A percentile compares a stretch with the other conserved stretches of the same genome.
Conservation (phyloP, 1,139 yeast species). For the Hemisphaericaspora lyxosophila region DNA sequence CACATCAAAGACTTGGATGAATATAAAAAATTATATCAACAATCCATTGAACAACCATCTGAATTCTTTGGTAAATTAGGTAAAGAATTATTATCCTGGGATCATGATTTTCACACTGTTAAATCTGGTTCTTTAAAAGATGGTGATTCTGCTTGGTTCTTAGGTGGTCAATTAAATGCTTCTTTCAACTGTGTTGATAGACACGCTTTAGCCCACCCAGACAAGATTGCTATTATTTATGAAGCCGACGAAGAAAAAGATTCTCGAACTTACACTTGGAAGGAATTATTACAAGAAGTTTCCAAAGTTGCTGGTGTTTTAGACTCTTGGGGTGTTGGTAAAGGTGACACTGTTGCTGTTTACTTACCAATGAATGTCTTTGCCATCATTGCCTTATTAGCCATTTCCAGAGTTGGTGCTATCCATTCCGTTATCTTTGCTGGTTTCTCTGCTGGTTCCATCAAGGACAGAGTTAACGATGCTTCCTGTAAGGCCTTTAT, state of each 20-base stretch:
- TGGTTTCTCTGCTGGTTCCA: slow-evolving; percentile 93
- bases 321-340: slow-evolving; percentile 79
- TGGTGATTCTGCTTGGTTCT: slow-evolving; percentile 92
- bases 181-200: slow-evolving; percentile 95
- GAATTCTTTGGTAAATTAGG: slow-evolving; percentile 84
- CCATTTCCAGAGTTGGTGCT: slow-evolving; percentile 94
- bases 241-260: slow-evolving; percentile 94
- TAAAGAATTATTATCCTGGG: slow-evolving; percentile 79
- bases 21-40: slow-evolving; percentile 68
- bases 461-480: slow-evolving; percentile 85
- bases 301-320: slow-evolving; percentile 87
- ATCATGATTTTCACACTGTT: slow-evolving; percentile 74
- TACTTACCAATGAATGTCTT: slow-evolving; percentile 98
- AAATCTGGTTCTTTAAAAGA: slow-evolving; percentile 67
- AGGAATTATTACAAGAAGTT: slow-evolving; percentile 83
- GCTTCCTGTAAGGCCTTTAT: slow-evolving; percentile 87
- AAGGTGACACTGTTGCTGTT: slow-evolving; percentile 96
- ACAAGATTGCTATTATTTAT: slow-evolving; percentile 85
- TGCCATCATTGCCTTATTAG: slow-evolving; percentile 91
- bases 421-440: slow-evolving; percentile 96
- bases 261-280: slow-evolving; percentile 72
- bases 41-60: slow-evolving; percentile 81
- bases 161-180: slow-evolving; percentile 92
- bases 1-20: slow-evolving; percentile 57
- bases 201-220: slow-evolving; percentile 85